phyloP scores from a whole-genome alignment of 345 rosid species.

The Sisymbrium irio region DNA sequence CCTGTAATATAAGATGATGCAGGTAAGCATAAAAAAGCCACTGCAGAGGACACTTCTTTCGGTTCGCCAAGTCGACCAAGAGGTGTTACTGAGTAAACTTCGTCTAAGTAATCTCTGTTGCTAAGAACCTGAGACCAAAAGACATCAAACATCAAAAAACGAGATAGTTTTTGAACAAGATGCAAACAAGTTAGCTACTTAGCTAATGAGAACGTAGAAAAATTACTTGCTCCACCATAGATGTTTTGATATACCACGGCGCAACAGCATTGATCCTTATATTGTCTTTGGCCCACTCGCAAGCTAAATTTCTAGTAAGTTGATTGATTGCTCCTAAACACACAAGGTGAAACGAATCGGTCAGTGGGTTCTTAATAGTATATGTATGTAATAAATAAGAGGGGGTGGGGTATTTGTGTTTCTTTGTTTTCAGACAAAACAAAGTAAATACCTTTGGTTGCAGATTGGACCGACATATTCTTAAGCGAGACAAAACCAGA shows the following conservation, averaged over 20 bases:
- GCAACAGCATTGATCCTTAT: constrained; percentile 81
- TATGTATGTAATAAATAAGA: background rate
- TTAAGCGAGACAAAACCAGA: constrained; percentile 72
- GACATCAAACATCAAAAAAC: background rate
- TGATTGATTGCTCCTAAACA: constrained; percentile 69
- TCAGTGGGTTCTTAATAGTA: background rate
- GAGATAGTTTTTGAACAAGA: background rate
- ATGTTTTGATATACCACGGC: constrained; percentile 84
- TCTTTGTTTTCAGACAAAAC: background rate
- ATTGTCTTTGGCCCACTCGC: constrained; percentile 85
- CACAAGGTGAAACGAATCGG: constrained; percentile 9
- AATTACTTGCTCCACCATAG: constrained; percentile 75
- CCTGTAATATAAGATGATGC: constrained; percentile 77
- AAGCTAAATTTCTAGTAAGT: constrained; percentile 67
- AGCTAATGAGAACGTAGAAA: background rate
- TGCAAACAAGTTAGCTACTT: background rate
- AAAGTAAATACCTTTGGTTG: constrained; percentile 59
- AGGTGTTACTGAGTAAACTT: constrained; percentile 37
- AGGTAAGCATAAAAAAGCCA: constrained; percentile 74
- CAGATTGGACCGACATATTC: constrained; percentile 67
- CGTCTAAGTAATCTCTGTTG: constrained; percentile 28
- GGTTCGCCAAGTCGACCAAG: constrained; percentile 38
- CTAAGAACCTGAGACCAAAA: constrained; percentile 31
- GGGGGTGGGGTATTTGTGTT: no score
- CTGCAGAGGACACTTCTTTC: constrained; percentile 34